Percentiles rank a stretch among this genome's conserved stretches.
Conservation (phyloP, 768 basidiomycete genomes). For the Cystobasidium onofrii region DNA sequence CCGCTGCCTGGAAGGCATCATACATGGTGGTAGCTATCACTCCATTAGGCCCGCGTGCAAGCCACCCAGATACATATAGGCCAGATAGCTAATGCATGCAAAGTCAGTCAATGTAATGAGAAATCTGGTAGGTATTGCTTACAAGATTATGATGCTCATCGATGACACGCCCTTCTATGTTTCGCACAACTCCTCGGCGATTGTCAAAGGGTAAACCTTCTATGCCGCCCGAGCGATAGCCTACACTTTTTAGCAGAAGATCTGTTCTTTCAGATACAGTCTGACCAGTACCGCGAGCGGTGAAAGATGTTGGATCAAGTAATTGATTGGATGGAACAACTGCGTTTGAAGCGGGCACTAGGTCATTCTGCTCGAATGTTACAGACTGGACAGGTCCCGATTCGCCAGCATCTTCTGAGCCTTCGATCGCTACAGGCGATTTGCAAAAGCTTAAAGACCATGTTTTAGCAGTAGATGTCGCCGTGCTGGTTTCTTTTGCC, state of each 20-base stretch:
- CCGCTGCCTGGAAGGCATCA: conserved; percentile 72
- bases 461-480: conserved; percentile 64
- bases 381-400: conserved; percentile 21
- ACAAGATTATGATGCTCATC: conserved; percentile 43
- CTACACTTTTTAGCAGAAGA: conserved; percentile 77
- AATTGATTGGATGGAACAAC: conserved; percentile 33
- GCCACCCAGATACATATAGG: conserved; percentile 93
- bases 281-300: conserved; percentile 51
- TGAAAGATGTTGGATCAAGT: conserved; percentile 49
- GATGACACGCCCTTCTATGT: conserved; percentile 46
- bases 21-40: conserved; percentile 90
- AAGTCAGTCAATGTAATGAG: conserved; percentile 34
- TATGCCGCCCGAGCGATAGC: conserved; percentile 54
- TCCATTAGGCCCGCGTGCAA: conserved; percentile 78
- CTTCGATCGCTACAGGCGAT: conserved; percentile 52
- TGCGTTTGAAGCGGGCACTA: background rate
- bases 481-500: conserved; percentile 49
- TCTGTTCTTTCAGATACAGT: conserved; percentile 57
- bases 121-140: background rate
- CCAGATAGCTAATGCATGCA: conserved; percentile 48
- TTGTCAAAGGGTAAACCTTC: conserved; percentile 46
- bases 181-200: conserved; percentile 49
- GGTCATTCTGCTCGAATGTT: conserved; percentile 18
- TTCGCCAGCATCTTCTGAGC: conserved; percentile 2
- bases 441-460: conserved; percentile 79